These are phyloP conservation scores for Coemansia biformis DNA, from an alignment of 192 early-diverging fungal genomes.

Conservation along the genomic window DNA sequence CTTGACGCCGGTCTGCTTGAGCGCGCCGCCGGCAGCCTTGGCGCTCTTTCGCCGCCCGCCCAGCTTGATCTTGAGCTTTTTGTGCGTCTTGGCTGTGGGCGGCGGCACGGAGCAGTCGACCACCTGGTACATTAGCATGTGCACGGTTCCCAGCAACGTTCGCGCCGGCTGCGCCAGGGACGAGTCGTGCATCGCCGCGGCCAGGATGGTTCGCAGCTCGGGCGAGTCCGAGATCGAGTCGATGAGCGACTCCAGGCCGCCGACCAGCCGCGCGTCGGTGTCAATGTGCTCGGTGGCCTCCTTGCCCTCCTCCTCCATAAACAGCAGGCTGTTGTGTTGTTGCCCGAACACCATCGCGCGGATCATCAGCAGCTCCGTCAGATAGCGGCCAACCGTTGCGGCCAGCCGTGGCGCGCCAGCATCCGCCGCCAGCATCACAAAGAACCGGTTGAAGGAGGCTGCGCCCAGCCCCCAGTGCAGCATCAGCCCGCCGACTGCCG, in stretches of 20 bases:
- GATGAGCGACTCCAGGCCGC: slow-evolving; percentile 40
- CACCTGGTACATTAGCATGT: slow-evolving; percentile 36
- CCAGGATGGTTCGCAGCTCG: slow-evolving; percentile 20
- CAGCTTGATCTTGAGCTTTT: slow-evolving; percentile 43
- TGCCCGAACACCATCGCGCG: slow-evolving; percentile 36
- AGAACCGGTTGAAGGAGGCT: slow-evolving; percentile 16
- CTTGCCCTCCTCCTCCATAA: slow-evolving; percentile 25
- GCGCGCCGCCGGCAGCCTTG: neutral
- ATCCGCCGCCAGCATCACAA: slow-evolving; percentile 21
- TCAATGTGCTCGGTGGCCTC: slow-evolving; percentile 36
- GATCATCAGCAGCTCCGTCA: slow-evolving; percentile 20
- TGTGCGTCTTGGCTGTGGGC: slow-evolving; percentile 11
- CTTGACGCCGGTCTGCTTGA: too few species aligned
- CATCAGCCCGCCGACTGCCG: slow-evolving; percentile 70
- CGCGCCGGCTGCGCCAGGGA: slow-evolving; percentile 14
- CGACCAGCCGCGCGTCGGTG: slow-evolving; percentile 41
- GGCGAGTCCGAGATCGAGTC: slow-evolving; percentile 26
- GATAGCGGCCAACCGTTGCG: neutral
- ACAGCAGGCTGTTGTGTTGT: slow-evolving; percentile 44
- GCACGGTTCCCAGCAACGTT: slow-evolving; percentile 19
- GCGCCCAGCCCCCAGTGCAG: slow-evolving; percentile 62
- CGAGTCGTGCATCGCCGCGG: slow-evolving; percentile 29
- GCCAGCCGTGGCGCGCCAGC: slow-evolving; percentile 11
- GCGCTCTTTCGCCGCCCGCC: slow-evolving; percentile 10
- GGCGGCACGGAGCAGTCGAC: slow-evolving; percentile 37